Base-by-base conservation (phyloP, 106 monocot genomes). In the Dactylorhiza incarnata region DNA sequence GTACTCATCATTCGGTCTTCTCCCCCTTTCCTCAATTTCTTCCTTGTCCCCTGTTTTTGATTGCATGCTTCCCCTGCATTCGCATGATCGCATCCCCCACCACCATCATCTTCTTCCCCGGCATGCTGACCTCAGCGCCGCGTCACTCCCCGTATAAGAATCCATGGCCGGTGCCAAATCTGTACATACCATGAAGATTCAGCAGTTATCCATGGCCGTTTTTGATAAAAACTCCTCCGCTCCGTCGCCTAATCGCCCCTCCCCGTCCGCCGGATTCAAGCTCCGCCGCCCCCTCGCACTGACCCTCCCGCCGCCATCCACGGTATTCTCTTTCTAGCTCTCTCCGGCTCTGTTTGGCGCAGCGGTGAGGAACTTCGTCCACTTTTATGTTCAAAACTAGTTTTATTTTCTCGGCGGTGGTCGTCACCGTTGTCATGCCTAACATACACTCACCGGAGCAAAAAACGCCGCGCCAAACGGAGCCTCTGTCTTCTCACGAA, bases 131-230 rank as follows among this genome's bases (percentile, higher is more conserved):
- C 62, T 29, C 22, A 24, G 12, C 65, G 12, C 22, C 26, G 44
- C 45, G n/a, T n/a, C n/a, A n/a, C n/a, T n/a, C n/a, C n/a, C n/a
- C n/a, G n/a, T n/a, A n/a, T n/a, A n/a, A n/a, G n/a, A n/a, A n/a
- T n/a, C n/a, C n/a, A n/a, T n/a, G n/a, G n/a, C n/a, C n/a, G n/a
- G n/a, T n/a, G n/a, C n/a, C n/a, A n/a, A n/a, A n/a, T n/a, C n/a
- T n/a, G n/a, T n/a, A n/a, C 37, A 69, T 68, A 54, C 75, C 61
- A 82, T 82, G 81, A 81, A 71, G 81, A 15, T 81, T 19, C 77
- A 85, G 29, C 68, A 81, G 10, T 45, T 81, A 29, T 10, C 14
- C 16, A 13, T 75, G 44, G 69, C 71, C 16, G 71, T 74, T 72
- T 7, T 53, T 16, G 70, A 84, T 63, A 19, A 13, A 6, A 13